Base-by-base conservation (phyloP, 306 rosid genomes). In the Glycine tomentella region DNA sequence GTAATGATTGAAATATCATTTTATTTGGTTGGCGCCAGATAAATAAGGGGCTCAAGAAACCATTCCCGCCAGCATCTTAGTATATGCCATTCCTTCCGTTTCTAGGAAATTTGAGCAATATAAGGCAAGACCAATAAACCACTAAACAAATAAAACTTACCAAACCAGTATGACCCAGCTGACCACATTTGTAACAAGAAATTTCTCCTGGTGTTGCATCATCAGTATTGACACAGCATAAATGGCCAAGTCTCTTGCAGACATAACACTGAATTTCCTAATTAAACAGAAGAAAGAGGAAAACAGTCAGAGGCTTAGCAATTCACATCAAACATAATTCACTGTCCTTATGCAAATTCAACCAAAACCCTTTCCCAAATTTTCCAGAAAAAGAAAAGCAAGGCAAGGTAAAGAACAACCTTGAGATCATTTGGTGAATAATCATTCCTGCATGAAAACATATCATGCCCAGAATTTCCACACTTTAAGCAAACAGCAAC, bases 171-270 rank as follows among this genome's bases (percentile, higher is more conserved):
- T 95, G 99, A 15, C 99, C 99, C 74, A 84, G 51, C 74, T 82
- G 87, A 52, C 99, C 98, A 71, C 99, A 95, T 87, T 79, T 92
- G 82, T 91, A 95, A 86, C 98, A 95, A 44, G 98, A 95, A 86
- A 91, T 45, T 77, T 83, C 93, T 85, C 85, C 71, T 0, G 76
- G 34, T 31, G 55, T 74, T 67, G 71, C 57, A 66, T 87, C 82
- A 33, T 31, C 81, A 76, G 86, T 69, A 62, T 71, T 80, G 76
- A 81, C 87, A 65, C 99, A 95, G 61, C 99, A 92, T 58, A 95
- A 76, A 81, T 95, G 98, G n/a, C 98, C 99, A 87, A 89, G 85
- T 53, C 48, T 81, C 88, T 92, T 88, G 88, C 99, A 91, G 55
- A 88, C 78, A 81, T 91, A 93, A 75, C 99, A 95, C 85, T 84